Base-by-base conservation (phyloP, 257 asterid species). In the Catharanthus roseus region DNA sequence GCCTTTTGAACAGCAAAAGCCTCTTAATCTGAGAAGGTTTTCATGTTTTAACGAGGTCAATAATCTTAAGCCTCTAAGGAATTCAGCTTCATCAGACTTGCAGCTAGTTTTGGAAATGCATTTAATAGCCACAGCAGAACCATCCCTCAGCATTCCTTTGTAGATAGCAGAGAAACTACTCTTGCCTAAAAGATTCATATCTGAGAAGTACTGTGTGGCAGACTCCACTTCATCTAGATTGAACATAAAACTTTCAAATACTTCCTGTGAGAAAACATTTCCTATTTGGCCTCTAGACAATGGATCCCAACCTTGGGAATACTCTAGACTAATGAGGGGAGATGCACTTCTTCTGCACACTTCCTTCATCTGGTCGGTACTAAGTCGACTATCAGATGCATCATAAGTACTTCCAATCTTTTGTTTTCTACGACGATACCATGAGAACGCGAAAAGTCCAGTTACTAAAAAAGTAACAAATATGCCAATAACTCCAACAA, bases 31-130 rank as follows among this genome's bases (percentile, higher is more conserved):
- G 74, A 84, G 69, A 61, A 95, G 84, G 77, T 95, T 91, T 47
- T 89, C 95, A 36, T 95, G 97, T 49, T 83, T 89, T 87, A 95
- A 74, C 1, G 96, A 83, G 60, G 93, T 87, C 75, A 91, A 74
- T 65, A 89, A 69, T 64, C 88, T 91, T 75, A 95, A 74, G 16
- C 99, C 99, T 75, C 80, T 82, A 13, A 90, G 77, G 68, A 95
- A 95, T 45, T 91, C 97, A 6, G 83, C 60, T 75, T 91, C 99
- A 71, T 95, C 97, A 2, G 93, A 82, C 77, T 86, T 95, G 86
- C 97, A 91, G 79, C 99, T 91, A 50, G 85, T 79, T 89, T 89
- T 91, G 41, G 99, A 95, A 62, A 91, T 85, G 83, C 97, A 89
- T 79, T 91, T 91, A 57, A 91, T 80, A 24, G 99, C 97, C 53